Evolutionary conservation across 2,329 filamentous ascomycete genomes (phyloP), one percentile per base, ranked within the genome.

Genomic region (Cytospora leucostoma): DNA sequence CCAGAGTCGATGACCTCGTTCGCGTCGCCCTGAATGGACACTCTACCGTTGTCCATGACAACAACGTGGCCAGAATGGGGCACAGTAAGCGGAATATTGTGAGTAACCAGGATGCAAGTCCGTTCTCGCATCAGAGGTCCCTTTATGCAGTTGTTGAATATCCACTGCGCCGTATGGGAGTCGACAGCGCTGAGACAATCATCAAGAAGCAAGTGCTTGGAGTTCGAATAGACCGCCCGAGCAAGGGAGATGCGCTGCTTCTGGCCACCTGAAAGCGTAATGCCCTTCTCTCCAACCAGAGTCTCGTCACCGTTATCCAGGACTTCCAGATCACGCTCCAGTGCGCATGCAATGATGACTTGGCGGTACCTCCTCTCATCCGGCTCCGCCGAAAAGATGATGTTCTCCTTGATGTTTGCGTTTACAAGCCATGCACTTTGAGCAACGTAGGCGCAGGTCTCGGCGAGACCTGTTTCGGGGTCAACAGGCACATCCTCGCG

Each of bases 371-470:
- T 86, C 72, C 88, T 84, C 70, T 94, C 85, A 68, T 99, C 88
- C 68, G 87, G 92, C 1, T 88, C 85, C 21, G 90, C 88, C 7
- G 93, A 88, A 71, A 99, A 99, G 1, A 97, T 77, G 68, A 99
- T 99, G 74, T 99, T 99, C 67, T 97, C 92, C 74, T 91, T 93
- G 76, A 99, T 96, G 21, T 90, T 96, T 52, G 90, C 94, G 71
- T 99, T 99, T 64, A 98, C 91, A 37, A 99, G 83, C 95, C 95
- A 99, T 10, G 95, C 92, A 74, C 96, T 91, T 74, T 99, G 95
- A 19, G 95, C 94, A 74, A 96, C 97, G 74, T 98, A 99, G 17
- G 95, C 95, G 65, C 97, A 88, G 65, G 91, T 96, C 73, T 99
- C 93, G 7, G 91, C 92, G 47, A 98, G 83, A 1, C 90, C 90